These are phyloP conservation scores for Mycena pura DNA, from an alignment of 768 basidiomycete species.

Conservation along the genomic window DNA sequence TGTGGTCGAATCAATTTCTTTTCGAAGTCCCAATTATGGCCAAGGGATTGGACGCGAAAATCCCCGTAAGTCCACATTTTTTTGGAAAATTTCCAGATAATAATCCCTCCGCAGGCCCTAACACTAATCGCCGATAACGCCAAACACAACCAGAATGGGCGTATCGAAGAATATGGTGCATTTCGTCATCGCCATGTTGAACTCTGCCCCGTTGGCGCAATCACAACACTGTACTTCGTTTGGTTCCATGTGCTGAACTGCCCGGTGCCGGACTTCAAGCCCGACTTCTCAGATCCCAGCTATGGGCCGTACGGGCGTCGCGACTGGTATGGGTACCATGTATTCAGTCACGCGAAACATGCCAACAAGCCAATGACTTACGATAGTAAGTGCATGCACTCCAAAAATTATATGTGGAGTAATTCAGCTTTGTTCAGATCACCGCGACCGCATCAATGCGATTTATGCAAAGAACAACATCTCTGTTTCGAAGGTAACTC, in stretches of 20 bases:
- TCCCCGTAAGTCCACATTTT: slow-evolving; percentile 19
- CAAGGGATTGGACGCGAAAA: slow-evolving; percentile 21
- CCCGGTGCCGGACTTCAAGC: slow-evolving; percentile 18
- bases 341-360: background rate
- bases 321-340: slow-evolving; percentile 31
- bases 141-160: slow-evolving; percentile 12
- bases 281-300: slow-evolving; percentile 5
- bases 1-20: slow-evolving; percentile 34
- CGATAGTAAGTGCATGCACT: slow-evolving; percentile 27
- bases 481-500: slow-evolving; percentile 1
- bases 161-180: slow-evolving; percentile 34
- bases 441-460: slow-evolving; percentile 27
- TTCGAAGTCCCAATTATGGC: slow-evolving; percentile 27
- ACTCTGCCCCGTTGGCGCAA: slow-evolving; percentile 31
- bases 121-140: slow-evolving; percentile 4
- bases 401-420: background rate
- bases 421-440: slow-evolving; percentile 28
- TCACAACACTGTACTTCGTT: background rate
- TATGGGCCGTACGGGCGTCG: slow-evolving; percentile 31
- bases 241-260: slow-evolving; percentile 31
- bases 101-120: background rate
- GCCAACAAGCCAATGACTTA: slow-evolving; percentile 33
- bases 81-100: background rate
- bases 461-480: slow-evolving; percentile 34
- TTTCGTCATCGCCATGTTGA: slow-evolving; percentile 32